Base-by-base conservation (phyloP, 169 alveolate genomes). In the Amoebophrya sp. region DNA sequence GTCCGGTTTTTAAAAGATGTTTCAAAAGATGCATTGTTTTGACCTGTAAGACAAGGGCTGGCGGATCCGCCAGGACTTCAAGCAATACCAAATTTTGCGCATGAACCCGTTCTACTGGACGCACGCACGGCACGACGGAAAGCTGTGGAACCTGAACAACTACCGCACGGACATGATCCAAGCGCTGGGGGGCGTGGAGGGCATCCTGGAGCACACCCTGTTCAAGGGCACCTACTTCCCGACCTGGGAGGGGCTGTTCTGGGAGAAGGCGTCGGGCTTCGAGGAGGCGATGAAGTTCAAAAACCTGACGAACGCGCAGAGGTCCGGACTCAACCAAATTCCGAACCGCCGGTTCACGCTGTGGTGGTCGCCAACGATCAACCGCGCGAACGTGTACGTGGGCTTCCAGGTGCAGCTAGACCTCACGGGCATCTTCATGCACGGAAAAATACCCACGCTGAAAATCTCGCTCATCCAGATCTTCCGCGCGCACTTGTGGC, bases 31-130 rank as follows among this genome's bases (percentile, higher is more conserved):
- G n/a, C n/a, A n/a, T n/a, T n/a, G n/a, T n/a, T n/a, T n/a, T n/a
- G n/a, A n/a, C n/a, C n/a, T n/a, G n/a, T n/a, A n/a, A n/a, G 99
- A 99, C 95, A 99, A 99, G 95, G 99, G 99, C 23, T 99, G 99
- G 99, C 96, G 99, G 93, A 98, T 99, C 69, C 95, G 99, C 89
- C 98, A 98, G 93, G 99, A 98, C 91, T 99, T 98, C 95, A 98
- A 98, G 93, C 98, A 98, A 94, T 99, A 97, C 94, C 99, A 99
- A 94, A 92, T 96, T 90, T 94, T 98, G 92, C 97, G 97, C 93
- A 95, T 98, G 92, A 99, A 99, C 92, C 99, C 99, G 41, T 99
- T 99, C 94, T 99, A 99, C 99, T 99, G 99, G 99, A 99, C 99
- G n/a, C 99, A 99, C 93, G 99, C 98, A 88, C 96, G 99, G 91